phyloP scores from a whole-genome alignment of 495 filamentous ascomycete species.

The Halenospora varia region DNA sequence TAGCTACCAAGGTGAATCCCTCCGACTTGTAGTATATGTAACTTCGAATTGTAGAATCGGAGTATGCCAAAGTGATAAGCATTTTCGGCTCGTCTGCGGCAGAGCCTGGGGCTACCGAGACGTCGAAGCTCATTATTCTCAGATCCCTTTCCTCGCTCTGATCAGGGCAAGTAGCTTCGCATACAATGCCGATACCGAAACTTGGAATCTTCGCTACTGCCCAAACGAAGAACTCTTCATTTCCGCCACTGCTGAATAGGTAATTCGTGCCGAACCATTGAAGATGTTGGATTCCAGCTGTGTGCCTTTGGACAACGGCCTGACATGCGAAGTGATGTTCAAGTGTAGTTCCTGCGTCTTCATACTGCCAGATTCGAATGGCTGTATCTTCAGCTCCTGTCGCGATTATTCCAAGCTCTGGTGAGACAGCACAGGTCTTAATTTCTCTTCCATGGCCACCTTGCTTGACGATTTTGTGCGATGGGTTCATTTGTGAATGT shows the following conservation, averaged over 20 bases:
- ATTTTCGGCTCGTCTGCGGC: slow-evolving; percentile 34
- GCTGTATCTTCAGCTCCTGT: slow-evolving; percentile 90
- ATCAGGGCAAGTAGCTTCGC: slow-evolving; percentile 60
- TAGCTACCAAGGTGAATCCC: slow-evolving; percentile 51
- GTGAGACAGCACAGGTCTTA: slow-evolving; percentile 61
- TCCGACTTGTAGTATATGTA: slow-evolving; percentile 52
- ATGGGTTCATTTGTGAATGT: slow-evolving; percentile 41
- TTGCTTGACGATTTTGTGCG: slow-evolving; percentile 50
- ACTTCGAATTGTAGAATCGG: slow-evolving; percentile 70
- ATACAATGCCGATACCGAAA: slow-evolving; percentile 45
- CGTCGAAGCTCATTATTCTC: slow-evolving; percentile 71
- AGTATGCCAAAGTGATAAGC: slow-evolving; percentile 64
- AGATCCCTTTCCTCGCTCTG: slow-evolving; percentile 62
- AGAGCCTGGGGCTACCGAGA: slow-evolving; percentile 28
- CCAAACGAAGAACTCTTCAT: slow-evolving; percentile 90
- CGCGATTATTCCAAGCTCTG: slow-evolving; percentile 49
- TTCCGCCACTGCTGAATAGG: slow-evolving; percentile 80
- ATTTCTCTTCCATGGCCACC: slow-evolving; percentile 90
- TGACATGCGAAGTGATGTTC: slow-evolving; percentile 41
- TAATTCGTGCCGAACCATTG: slow-evolving; percentile 66
- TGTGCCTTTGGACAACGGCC: slow-evolving; percentile 67
- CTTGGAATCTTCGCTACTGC: slow-evolving; percentile 49
- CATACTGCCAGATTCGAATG: slow-evolving; percentile 63
- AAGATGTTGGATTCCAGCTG: slow-evolving; percentile 77
- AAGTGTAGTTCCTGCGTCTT: slow-evolving; percentile 15